These are phyloP conservation scores for Acacia confusa DNA, from an alignment of 306 rosid species.

Conservation along the genomic window DNA sequence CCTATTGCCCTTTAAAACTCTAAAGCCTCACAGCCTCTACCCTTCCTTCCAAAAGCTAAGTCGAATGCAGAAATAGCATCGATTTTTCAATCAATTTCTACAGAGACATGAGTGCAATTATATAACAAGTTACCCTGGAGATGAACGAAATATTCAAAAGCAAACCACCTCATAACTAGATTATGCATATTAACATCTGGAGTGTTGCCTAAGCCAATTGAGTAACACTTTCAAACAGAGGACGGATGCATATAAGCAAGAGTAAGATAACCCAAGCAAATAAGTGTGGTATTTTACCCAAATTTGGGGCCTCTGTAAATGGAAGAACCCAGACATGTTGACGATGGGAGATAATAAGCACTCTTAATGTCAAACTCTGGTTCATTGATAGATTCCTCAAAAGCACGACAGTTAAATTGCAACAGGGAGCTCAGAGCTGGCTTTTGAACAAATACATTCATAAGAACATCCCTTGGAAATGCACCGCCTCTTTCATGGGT, in stretches of 20 bases:
- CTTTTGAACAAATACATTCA: conserved; percentile 78
- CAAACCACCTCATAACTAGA: not conserved
- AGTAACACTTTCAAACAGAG: not conserved
- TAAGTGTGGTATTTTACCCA: conserved; percentile 28
- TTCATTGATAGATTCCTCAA: conserved; percentile 20
- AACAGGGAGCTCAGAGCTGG: conserved; percentile 59
- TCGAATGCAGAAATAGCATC: not conserved
- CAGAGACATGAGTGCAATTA: not conserved
- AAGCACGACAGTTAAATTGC: conserved; percentile 70
- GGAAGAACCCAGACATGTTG: conserved; percentile 30
- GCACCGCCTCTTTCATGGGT: conserved; percentile 21
- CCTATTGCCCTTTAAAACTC: not conserved
- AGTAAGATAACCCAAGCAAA: not conserved
- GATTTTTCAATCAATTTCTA: not conserved
- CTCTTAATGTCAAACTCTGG: conserved; percentile 44
- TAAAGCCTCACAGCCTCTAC: not conserved
- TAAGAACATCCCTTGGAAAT: conserved; percentile 55
- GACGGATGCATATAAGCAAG: not conserved
- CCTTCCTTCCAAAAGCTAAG: not conserved
- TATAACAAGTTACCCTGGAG: not conserved
- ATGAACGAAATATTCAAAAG: not conserved
- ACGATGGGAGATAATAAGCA: conserved; percentile 54
- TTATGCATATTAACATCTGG: not conserved
- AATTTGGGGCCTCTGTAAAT: conserved; percentile 43
- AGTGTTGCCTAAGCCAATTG: not conserved